Conservation (phyloP, 2,329 filamentous ascomycete species). For the Geosmithia flava region DNA sequence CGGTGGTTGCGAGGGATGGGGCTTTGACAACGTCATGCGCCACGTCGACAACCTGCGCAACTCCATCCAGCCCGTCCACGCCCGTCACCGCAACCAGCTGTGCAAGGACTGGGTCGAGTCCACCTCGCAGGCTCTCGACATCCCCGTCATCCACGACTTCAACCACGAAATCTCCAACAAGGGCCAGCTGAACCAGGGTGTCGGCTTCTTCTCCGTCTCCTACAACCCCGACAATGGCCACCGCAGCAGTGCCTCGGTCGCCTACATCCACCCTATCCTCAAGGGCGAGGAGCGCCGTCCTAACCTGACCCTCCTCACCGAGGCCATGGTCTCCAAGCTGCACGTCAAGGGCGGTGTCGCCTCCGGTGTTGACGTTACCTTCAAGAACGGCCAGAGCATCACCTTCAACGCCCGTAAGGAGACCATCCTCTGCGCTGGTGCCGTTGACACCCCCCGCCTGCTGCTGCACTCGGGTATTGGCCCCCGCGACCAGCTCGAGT, state of each 20-base stretch:
- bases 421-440: conserved; percentile 69
- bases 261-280: conserved; percentile 86
- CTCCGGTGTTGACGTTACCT: conserved; percentile 57
- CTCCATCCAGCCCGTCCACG: conserved; percentile 81
- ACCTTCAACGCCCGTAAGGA: conserved; percentile 57
- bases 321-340: conserved; percentile 76
- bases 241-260: conserved; percentile 76
- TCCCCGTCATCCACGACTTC: conserved; percentile 76
- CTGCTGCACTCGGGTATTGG: conserved; percentile 47
- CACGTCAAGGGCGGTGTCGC: conserved; percentile 60
- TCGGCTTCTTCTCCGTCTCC: conserved; percentile 82
- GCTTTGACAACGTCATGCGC: conserved; percentile 72
- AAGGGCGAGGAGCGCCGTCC: conserved; percentile 69
- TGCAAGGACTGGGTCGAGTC: conserved; percentile 83
- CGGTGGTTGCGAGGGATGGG: conserved; percentile 74
- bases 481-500: conserved; percentile 37
- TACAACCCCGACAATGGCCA: conserved; percentile 84
- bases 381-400: conserved; percentile 38
- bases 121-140: conserved; percentile 65
- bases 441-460: conserved; percentile 66
- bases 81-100: conserved; percentile 76
- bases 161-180: conserved; percentile 68
- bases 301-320: conserved; percentile 77
- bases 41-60: conserved; percentile 76
- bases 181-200: conserved; percentile 61